Base-by-base conservation (phyloP, 2,329 filamentous ascomycete genomes). In the Xylaria sp. region DNA sequence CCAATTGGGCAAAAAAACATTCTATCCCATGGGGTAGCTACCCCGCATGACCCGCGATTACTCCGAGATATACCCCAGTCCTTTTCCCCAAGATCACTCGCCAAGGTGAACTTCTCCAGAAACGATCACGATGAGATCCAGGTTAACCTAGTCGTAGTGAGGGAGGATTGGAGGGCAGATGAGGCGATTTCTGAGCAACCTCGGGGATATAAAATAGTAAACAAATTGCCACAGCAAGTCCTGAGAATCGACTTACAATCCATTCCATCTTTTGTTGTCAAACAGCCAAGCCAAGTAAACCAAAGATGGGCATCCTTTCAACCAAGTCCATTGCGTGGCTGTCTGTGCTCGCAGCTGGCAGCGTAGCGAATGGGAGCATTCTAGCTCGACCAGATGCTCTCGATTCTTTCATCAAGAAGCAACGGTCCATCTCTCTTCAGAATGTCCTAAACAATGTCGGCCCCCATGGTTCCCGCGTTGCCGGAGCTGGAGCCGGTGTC, bases 371-470 rank as follows among this genome's bases (percentile, higher is more conserved):
- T 50, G 68, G 66, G 21, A 58, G 63, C 53, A 48, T 16, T 8
- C 8, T 58, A 29, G 48, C 65, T 59, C 60, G 21, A 21, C 37
- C 18, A 37, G 44, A 58, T 54, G 23, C 6, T 25, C 62, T 72
- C 12, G 70, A 74, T 37, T 48, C 55, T 53, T 85, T 81, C 71
- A 78, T 88, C 60, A 73, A 80, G 8, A 75, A 77, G 1, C 83
- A 89, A 72, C 82, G 80, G 23, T 73, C 78, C 0, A 78, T 86
- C 67, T 83, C 87, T 8, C 79, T 87, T 27, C 80, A 86, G 71
- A 84, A 85, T 29, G 80, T 85, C 16, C 76, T 89, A 50, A 82
- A 84, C 74, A 90, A 89, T 73, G 86, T 88, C 65, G 87, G 87
- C 6, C 76, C 85, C 0, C 75, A 81, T 75, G 86, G 87, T 21